phyloP scores from a whole-genome alignment of 1,139 yeast species.

The Wickerhamomyces sp. region DNA sequence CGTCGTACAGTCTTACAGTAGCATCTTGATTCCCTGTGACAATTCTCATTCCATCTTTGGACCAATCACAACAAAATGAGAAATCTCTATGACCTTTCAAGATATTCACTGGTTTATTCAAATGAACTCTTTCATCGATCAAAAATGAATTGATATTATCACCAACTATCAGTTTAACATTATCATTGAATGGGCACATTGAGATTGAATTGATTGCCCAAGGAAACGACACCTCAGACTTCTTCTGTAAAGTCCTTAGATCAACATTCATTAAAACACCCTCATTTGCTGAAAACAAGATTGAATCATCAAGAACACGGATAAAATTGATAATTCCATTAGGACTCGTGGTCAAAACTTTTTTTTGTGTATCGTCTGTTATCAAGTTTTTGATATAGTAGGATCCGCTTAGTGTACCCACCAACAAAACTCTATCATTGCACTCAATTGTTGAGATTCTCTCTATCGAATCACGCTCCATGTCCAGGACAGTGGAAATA shows the following conservation, averaged over 20 bases:
- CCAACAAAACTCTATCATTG: constrained; percentile 37
- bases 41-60: constrained; percentile 35
- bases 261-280: constrained; percentile 39
- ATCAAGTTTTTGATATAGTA: constrained; percentile 36
- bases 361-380: constrained; percentile 31
- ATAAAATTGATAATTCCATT: constrained; percentile 58
- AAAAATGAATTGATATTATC: constrained; percentile 42
- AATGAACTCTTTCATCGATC: constrained; percentile 36
- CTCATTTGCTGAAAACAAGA: constrained; percentile 46
- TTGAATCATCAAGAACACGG: constrained; percentile 31
- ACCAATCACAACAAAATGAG: constrained; percentile 63
- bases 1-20: constrained; percentile 38
- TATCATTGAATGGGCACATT: constrained; percentile 31
- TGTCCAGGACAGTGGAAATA: constrained; percentile 36
- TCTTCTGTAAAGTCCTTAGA: constrained; percentile 23
- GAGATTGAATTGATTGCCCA: constrained; percentile 53
- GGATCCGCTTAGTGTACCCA: constrained; percentile 57
- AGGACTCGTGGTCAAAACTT: constrained; percentile 36
- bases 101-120: constrained; percentile 13
- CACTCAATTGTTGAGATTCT: constrained; percentile 47
- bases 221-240: constrained; percentile 26
- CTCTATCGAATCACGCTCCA: constrained; percentile 29
- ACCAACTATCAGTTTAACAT: constrained; percentile 45
- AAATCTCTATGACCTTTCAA: constrained; percentile 48
- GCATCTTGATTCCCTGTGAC: constrained; percentile 63